These are phyloP conservation scores for Colletotrichum nymphaeae DNA, from an alignment of 2,329 filamentous ascomycete species.

Conservation along the genomic window DNA sequence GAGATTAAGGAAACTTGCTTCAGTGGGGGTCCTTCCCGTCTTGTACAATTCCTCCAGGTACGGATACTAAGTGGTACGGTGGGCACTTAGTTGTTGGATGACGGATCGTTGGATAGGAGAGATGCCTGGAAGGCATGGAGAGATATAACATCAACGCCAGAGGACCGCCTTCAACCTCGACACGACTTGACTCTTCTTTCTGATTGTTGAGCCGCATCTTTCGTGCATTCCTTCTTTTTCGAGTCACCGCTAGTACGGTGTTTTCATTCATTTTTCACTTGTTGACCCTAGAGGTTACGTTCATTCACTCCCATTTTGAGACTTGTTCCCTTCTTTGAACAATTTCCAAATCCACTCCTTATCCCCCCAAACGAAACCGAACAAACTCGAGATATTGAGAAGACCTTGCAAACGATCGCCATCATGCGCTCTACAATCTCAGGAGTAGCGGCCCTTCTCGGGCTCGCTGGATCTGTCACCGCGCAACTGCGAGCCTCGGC, in stretches of 20 bases:
- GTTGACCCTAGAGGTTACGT: slow-evolving; percentile 29
- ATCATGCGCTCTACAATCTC: slow-evolving; percentile 35
- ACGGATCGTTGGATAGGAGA: not conserved
- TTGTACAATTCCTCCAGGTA: not conserved
- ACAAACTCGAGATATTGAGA: not conserved
- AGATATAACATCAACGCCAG: slow-evolving; percentile 13
- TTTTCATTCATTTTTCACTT: slow-evolving; percentile 28
- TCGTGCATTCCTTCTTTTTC: slow-evolving; percentile 23
- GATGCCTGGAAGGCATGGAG: not conserved
- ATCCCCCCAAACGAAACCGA: not conserved
- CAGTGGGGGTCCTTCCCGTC: slow-evolving; percentile 10
- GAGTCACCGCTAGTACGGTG: slow-evolving; percentile 29
- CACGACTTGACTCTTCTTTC: not conserved
- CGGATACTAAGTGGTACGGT: not conserved
- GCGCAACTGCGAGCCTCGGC: slow-evolving; percentile 40
- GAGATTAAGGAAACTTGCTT: slow-evolving; percentile 29
- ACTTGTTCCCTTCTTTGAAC: not conserved
- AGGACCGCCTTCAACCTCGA: not conserved
- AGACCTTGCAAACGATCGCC: slow-evolving; percentile 2
- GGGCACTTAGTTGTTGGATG: not conserved
- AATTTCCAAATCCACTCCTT: slow-evolving; percentile 10
- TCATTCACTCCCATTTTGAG: slow-evolving; percentile 16
- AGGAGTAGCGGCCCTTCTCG: slow-evolving; percentile 35
- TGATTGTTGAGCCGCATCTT: slow-evolving; percentile 15
- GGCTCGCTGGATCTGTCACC: slow-evolving; percentile 38